A percentile compares a stretch with the other conserved stretches of the same genome.
These are phyloP conservation scores for Phaffomyces thermotolerans DNA, from an alignment of 805 yeast genomes.

Conservation along the genomic window DNA sequence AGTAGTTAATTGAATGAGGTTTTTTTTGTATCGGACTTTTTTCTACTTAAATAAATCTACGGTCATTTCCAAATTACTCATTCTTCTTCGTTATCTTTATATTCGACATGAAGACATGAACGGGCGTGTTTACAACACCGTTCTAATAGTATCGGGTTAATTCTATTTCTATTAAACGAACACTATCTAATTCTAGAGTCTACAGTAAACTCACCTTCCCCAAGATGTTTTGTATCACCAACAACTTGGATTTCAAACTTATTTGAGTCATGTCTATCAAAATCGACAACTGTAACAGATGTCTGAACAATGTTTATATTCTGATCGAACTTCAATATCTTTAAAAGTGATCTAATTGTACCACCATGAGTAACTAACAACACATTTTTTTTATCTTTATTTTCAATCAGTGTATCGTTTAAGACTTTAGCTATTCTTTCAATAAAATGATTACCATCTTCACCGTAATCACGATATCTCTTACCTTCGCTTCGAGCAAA, in stretches of 20 bases:
- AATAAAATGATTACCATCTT: conserved; percentile 38
- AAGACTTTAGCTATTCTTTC: conserved; percentile 39
- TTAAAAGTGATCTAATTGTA: conserved; percentile 54
- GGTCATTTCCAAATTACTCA: too few species aligned
- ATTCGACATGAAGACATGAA: too few species aligned
- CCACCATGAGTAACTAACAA: conserved; percentile 78
- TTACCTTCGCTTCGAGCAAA: conserved; percentile 43
- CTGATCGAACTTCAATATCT: conserved; percentile 40
- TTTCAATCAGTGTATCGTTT: conserved; percentile 37
- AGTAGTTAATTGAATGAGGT: too few species aligned
- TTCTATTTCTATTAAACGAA: too few species aligned
- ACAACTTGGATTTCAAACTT: conserved; percentile 42
- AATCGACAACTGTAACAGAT: conserved; percentile 61
- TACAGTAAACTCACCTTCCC: conserved; percentile 43
- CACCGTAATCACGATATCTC: conserved; percentile 62
- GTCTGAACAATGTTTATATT: conserved; percentile 64
- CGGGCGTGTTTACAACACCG: too few species aligned
- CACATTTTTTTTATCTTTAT: conserved; percentile 37
- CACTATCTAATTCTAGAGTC: conserved; percentile 38
- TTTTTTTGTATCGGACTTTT: too few species aligned
- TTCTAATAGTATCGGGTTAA: too few species aligned
- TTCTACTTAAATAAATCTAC: too few species aligned
- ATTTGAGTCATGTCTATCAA: conserved; percentile 30
- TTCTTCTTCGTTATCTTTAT: too few species aligned
- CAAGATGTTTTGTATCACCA: conserved; percentile 66